Evolutionary conservation across 805 yeast genomes (phyloP).

Genomic region (Saccharomycopsis babjevae): DNA sequence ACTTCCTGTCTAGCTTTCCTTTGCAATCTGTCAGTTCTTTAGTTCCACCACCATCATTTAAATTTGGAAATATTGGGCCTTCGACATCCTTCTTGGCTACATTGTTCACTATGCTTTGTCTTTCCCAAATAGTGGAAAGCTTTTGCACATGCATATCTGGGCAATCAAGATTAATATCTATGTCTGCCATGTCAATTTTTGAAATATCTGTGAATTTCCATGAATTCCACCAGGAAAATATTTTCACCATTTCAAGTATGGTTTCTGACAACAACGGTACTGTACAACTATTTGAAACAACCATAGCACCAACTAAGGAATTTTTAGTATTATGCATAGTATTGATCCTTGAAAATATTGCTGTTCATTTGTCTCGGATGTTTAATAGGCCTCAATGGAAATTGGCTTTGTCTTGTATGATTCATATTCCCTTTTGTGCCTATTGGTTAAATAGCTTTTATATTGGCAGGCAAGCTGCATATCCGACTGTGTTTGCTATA

Average conservation of each 20-base stretch:
- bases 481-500: slow-evolving; percentile 47
- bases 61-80: slow-evolving; percentile 30
- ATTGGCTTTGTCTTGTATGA: slow-evolving; percentile 49
- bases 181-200: slow-evolving; percentile 57
- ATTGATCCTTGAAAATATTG: slow-evolving; percentile 48
- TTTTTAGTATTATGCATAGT: slow-evolving; percentile 41
- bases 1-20: neutral
- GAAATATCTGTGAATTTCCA: slow-evolving; percentile 72
- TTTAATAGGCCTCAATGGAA: slow-evolving; percentile 43
- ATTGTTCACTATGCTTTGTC: slow-evolving; percentile 45
- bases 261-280: neutral
- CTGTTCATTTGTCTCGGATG: slow-evolving; percentile 54
- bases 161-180: slow-evolving; percentile 44
- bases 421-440: slow-evolving; percentile 43
- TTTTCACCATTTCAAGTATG: slow-evolving; percentile 27
- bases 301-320: slow-evolving; percentile 41
- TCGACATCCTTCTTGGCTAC: slow-evolving; percentile 47
- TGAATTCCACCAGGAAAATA: slow-evolving; percentile 32
- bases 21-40: neutral
- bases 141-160: slow-evolving; percentile 51
- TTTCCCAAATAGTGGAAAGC: slow-evolving; percentile 56
- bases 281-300: neutral
- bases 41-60: neutral
- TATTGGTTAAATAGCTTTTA: slow-evolving; percentile 35
- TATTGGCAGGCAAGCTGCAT: slow-evolving; percentile 32